Base-by-base conservation (phyloP, 2,329 filamentous ascomycete species). In the Botryosphaeria agaves region DNA sequence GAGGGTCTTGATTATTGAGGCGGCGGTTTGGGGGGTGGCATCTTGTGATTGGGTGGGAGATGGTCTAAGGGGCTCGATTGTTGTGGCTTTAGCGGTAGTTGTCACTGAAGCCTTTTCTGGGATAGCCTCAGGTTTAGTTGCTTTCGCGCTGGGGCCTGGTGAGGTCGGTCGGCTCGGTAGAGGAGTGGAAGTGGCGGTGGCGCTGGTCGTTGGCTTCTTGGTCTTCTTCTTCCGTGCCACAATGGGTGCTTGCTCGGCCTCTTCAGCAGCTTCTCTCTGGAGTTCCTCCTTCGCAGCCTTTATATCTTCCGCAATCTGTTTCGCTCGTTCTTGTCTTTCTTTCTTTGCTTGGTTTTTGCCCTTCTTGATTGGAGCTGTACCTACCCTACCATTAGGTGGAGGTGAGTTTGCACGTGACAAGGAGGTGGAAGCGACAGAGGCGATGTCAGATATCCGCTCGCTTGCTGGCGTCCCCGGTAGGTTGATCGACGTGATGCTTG, bases 171-270 rank as follows among this genome's bases (percentile, higher is more conserved):
- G 15, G 26, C 36, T 33, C 3, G 41, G 38, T 6, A 45, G 36
- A 5, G 52, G 47, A 14, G 30, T 41, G 5, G 37, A 24, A 28
- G 41, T 46, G n/a, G 29, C 27, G 41, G 46, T 42, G 53, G 26
- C 48, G 27, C 25, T 51, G 34, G 42, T 48, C 43, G 33, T 44
- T 38, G 49, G 43, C 54, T 83, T 87, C 61, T 80, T 84, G 48
- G 80, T 71, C 56, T 87, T 89, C 62, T 83, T 87, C 61, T 84
- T 84, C 31, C 81, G 70, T 19, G 78, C 78, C 29, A 83, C 50
- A 24, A 91, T 77, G 0, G 82, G 81, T 5, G 72, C 81, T 39
- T 68, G 60, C 7, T 62, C 57, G n/a, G 55, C 48, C 38, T 72
- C 69, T 37, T 71, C 65, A 6, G 51, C 44, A 3, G 45, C 33